Conservation (phyloP, 805 yeast species). For the Tanozyma kutaoensis region DNA sequence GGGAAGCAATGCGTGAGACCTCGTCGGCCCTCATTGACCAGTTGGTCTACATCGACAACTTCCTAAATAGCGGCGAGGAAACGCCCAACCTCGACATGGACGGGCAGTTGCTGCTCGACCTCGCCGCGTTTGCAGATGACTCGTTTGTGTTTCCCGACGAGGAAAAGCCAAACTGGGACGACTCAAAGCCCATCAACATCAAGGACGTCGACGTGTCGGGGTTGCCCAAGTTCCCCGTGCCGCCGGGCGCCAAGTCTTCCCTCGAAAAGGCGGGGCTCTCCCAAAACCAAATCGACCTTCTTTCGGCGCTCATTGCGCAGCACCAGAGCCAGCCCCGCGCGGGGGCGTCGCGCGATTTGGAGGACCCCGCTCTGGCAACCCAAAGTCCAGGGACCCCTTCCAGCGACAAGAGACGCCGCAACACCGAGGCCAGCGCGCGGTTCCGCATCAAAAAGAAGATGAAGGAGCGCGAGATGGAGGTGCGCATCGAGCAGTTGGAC, state of each 20-base stretch:
- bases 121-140: slow-evolving; percentile 76
- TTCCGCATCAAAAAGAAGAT: slow-evolving; percentile 85
- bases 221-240: slow-evolving; percentile 54
- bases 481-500: slow-evolving; percentile 25
- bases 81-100: slow-evolving; percentile 27
- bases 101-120: slow-evolving; percentile 35
- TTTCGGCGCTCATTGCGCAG: slow-evolving; percentile 62
- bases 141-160: slow-evolving; percentile 74
- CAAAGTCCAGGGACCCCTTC: slow-evolving; percentile 1
- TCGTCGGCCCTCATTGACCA: slow-evolving; percentile 51
- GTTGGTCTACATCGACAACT: slow-evolving; percentile 67
- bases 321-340: slow-evolving; percentile 27
- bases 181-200: slow-evolving; percentile 1
- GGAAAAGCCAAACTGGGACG: slow-evolving; percentile 36
- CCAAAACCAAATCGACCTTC: slow-evolving; percentile 57
- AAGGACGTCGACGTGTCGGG: slow-evolving; percentile 10
- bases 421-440: slow-evolving; percentile 91
- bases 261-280: slow-evolving; percentile 54
- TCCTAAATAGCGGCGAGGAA: slow-evolving; percentile 30
- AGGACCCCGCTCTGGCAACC: not conserved
- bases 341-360: not conserved
- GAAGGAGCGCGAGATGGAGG: slow-evolving; percentile 79
- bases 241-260: slow-evolving; percentile 58
- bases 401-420: slow-evolving; percentile 40
- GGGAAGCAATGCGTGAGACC: slow-evolving; percentile 11